Conservation (phyloP, 805 yeast species). For the Saccharomycopsis sp. region DNA sequence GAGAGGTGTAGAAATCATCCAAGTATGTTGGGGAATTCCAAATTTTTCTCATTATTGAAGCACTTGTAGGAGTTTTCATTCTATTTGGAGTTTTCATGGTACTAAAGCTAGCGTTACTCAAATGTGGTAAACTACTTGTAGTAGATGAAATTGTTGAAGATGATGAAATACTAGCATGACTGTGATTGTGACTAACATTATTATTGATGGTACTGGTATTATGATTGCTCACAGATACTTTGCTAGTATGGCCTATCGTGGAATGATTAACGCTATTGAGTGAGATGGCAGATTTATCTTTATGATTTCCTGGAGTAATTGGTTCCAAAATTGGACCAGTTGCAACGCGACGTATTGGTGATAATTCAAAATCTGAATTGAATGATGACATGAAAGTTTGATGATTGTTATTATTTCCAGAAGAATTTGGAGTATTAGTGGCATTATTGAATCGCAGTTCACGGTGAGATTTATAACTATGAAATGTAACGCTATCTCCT, state of each 20-base stretch:
- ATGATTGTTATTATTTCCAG: background rate
- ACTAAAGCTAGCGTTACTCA: no score
- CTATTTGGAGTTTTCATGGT: slow-evolving; percentile 16
- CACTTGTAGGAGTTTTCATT: slow-evolving; percentile 24
- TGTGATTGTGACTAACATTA: slow-evolving; percentile 5
- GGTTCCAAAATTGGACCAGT: slow-evolving; percentile 42
- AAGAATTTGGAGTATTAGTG: background rate
- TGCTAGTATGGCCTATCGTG: no score
- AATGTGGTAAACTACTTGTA: no score
- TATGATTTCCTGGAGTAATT: slow-evolving; percentile 36
- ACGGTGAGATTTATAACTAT: slow-evolving; percentile 2
- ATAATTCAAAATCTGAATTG: slow-evolving; percentile 53
- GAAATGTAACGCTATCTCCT: slow-evolving; percentile 29
- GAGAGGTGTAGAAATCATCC: slow-evolving; percentile 57
- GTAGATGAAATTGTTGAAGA: no score
- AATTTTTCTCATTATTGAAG: slow-evolving; percentile 37
- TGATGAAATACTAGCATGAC: slow-evolving; percentile 2
- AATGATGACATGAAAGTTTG: slow-evolving; percentile 46
- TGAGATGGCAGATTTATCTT: slow-evolving; percentile 2
- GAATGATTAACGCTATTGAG: no score
- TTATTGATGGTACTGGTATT: background rate
- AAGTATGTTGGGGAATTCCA: slow-evolving; percentile 61
- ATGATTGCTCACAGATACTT: background rate
- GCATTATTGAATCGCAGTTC: background rate
- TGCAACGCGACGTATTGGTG: slow-evolving; percentile 46